Conservation (phyloP, 2,329 filamentous ascomycete species). For the Exophiala xenobiotica region DNA sequence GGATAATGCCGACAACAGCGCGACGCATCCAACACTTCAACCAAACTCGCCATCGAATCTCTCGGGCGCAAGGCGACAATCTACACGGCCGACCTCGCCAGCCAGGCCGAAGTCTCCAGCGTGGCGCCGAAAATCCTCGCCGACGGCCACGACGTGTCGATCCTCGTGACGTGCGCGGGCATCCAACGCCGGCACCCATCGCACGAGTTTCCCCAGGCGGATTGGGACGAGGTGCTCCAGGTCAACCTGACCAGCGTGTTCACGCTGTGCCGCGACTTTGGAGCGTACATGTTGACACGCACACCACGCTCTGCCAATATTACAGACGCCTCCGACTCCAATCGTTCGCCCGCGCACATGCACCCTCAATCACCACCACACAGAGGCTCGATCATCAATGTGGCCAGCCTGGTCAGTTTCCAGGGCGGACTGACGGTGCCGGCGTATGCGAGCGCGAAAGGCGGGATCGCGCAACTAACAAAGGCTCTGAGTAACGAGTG, state of each 20-base stretch:
- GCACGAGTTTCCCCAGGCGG: conserved; percentile 70
- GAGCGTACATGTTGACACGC: conserved; percentile 71
- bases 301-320: too few relatives aligned
- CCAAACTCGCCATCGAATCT: conserved; percentile 39
- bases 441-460: conserved; percentile 83
- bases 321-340: too few relatives aligned
- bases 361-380: too few relatives aligned
- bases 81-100: conserved; percentile 46
- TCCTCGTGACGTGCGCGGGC: conserved; percentile 83
- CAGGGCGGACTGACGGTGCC: conserved; percentile 86
- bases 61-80: conserved; percentile 44
- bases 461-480: conserved; percentile 78
- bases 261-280: conserved; percentile 71
- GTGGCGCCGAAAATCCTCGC: conserved; percentile 41
- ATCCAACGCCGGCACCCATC: conserved; percentile 78
- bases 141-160: conserved; percentile 61
- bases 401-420: conserved; percentile 76
- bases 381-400: conserved; percentile 67
- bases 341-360: too few relatives aligned
- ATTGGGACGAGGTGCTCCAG: conserved; percentile 80
- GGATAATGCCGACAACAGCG: conserved; percentile 36
- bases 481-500: conserved; percentile 87
- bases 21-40: conserved; percentile 50
- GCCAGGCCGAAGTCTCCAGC: conserved; percentile 40
- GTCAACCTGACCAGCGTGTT: conserved; percentile 85